Percentiles rank a stretch among this genome's conserved stretches.
phyloP scores from a whole-genome alignment of 2,329 filamentous ascomycete genomes.

The Colletotrichum chlorophyti region DNA sequence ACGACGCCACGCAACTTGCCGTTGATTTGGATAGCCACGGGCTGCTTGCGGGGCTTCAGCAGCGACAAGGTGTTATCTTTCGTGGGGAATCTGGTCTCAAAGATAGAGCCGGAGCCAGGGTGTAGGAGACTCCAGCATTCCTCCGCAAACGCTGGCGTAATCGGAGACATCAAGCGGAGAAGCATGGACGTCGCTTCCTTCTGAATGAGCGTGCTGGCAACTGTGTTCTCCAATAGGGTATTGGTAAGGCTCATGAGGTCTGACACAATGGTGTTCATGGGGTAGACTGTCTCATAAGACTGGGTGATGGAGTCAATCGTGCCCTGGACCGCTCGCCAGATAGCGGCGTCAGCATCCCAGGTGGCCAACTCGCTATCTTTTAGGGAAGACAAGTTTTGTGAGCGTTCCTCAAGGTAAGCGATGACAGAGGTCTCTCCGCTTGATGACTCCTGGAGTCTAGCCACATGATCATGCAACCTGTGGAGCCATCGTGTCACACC shows the following conservation, averaged over 20 bases:
- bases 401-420: conserved; percentile 45
- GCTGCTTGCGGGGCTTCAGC: conserved; percentile 56
- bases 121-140: conserved; percentile 76
- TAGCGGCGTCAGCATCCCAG: conserved; percentile 53
- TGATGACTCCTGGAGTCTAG: conserved; percentile 32
- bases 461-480: conserved; percentile 67
- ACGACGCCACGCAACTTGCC: conserved; percentile 76
- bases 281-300: conserved; percentile 74
- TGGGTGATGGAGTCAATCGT: conserved; percentile 72
- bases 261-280: conserved; percentile 83
- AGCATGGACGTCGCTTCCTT: conserved; percentile 61
- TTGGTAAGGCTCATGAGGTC: conserved; percentile 86
- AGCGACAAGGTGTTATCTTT: conserved; percentile 57
- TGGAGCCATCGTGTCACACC: conserved; percentile 84
- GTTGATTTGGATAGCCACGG: conserved; percentile 78
- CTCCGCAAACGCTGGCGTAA: conserved; percentile 81
- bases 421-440: conserved; percentile 23
- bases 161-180: conserved; percentile 77
- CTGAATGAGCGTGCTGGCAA: conserved; percentile 51
- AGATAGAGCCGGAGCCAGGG: conserved; percentile 46
- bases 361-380: conserved; percentile 29
- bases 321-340: conserved; percentile 72
- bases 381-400: conserved; percentile 38
- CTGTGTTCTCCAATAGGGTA: conserved; percentile 56
- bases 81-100: conserved; percentile 63